phyloP scores from a whole-genome alignment of 768 basidiomycete genomes.

The Aureoboletus auriporus region DNA sequence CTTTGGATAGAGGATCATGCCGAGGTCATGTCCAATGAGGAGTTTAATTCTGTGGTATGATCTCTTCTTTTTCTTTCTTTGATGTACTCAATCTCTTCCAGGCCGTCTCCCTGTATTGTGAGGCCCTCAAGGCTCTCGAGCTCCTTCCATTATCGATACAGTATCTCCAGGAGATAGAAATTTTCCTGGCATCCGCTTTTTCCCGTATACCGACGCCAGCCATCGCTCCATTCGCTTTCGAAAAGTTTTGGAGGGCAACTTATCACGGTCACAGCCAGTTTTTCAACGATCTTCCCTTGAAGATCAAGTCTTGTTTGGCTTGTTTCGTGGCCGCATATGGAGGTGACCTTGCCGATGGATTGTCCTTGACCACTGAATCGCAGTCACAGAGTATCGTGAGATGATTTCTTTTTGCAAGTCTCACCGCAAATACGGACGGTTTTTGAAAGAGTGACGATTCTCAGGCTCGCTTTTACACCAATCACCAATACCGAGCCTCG shows the following conservation, averaged over 20 bases:
- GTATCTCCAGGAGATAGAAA: conserved; percentile 38
- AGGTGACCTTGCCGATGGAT: conserved; percentile 43
- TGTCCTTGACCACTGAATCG: conserved; percentile 36
- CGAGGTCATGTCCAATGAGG: conserved; percentile 36
- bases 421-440: conserved; percentile 6
- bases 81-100: conserved; percentile 4
- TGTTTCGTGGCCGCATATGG: conserved; percentile 46
- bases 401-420: conserved; percentile 10
- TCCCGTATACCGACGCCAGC: conserved; percentile 42
- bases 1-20: conserved; percentile 52
- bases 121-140: conserved; percentile 38
- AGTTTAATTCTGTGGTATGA: conserved; percentile 49
- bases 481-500: conserved; percentile 7
- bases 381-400: conserved; percentile 33
- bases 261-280: conserved; percentile 44
- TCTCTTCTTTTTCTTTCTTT: neutral
- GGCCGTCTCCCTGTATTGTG: conserved; percentile 41
- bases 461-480: neutral
- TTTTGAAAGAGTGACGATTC: conserved; percentile 11
- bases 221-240: conserved; percentile 50
- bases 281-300: conserved; percentile 35
- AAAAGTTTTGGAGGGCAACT: conserved; percentile 54
- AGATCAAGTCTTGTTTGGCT: conserved; percentile 41
- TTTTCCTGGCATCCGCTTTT: conserved; percentile 51
- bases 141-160: conserved; percentile 36